Conservation (phyloP, 352 stramenopile species). For the Globisporangium megalacanthum region DNA sequence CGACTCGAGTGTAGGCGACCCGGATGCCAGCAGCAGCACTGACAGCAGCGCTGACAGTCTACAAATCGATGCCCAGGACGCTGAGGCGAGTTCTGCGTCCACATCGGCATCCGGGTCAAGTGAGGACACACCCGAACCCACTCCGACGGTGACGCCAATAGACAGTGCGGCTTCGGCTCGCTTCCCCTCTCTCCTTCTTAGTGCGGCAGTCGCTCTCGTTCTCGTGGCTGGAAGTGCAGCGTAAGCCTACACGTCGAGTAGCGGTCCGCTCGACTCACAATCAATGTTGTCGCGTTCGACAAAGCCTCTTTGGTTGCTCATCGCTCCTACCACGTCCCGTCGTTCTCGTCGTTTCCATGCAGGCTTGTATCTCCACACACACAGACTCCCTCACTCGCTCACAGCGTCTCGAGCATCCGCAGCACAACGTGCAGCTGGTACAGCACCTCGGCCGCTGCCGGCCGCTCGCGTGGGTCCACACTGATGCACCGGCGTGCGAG, state of each 20-base stretch:
- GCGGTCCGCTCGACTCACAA: no score
- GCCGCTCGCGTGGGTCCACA: conserved; percentile 7
- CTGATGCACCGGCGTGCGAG: conserved; percentile 8
- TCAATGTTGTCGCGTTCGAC: no score
- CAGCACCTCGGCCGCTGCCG: conserved; percentile 13
- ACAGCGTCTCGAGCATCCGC: conserved; percentile 9
- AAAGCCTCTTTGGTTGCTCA: no score
- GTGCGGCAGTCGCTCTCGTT: neutral
- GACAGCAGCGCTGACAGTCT: neutral
- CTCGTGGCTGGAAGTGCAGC: neutral
- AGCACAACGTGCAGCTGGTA: conserved; percentile 16
- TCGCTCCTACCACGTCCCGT: neutral
- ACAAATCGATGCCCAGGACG: conserved; percentile 1
- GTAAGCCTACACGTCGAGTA: no score
- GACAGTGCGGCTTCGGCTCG: neutral
- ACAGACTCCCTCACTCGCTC: neutral
- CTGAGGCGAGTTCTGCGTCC: conserved; percentile 17
- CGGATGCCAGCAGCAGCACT: neutral
- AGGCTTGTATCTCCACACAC: neutral
- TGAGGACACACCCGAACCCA: neutral
- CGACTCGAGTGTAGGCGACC: neutral
- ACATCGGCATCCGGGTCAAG: neutral
- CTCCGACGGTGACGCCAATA: neutral
- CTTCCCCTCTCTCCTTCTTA: neutral
- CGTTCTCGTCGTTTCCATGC: neutral